A percentile compares a stretch with the other conserved stretches of the same genome.
phyloP scores from a whole-genome alignment of 2,329 filamentous ascomycete genomes.

The Cladosporium sp. region DNA sequence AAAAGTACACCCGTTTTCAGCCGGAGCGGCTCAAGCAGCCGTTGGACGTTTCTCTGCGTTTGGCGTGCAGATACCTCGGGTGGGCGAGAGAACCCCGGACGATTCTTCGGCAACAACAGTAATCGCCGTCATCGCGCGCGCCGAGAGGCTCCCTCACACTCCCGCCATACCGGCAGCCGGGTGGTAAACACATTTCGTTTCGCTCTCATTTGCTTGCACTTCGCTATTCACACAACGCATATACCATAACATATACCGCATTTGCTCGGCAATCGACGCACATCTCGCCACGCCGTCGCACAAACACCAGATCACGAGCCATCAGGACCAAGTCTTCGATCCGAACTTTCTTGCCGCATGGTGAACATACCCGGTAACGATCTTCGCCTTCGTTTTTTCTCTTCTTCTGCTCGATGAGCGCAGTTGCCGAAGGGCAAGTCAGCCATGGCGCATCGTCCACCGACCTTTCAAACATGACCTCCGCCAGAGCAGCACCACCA shows the following conservation, averaged over 20 bases:
- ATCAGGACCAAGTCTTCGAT: too few species aligned
- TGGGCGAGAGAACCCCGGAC: background rate
- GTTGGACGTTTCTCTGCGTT: background rate
- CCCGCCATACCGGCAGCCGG: background rate
- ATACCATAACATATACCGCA: too few species aligned
- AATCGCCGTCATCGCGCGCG: background rate
- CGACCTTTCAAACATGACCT: slow-evolving; percentile 37
- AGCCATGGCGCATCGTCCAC: slow-evolving; percentile 25
- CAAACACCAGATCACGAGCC: background rate
- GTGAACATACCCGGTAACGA: background rate
- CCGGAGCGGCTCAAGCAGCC: too few species aligned
- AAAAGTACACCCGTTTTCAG: too few species aligned
- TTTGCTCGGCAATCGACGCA: background rate
- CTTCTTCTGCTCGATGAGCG: slow-evolving; percentile 22
- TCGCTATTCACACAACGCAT: background rate
- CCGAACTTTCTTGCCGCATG: slow-evolving; percentile 5
- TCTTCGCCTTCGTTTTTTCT: background rate
- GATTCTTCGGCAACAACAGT: too few species aligned
- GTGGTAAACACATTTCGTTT: slow-evolving; percentile 10
- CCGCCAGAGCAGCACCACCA: background rate
- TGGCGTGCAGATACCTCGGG: slow-evolving; percentile 3
- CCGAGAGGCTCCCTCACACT: too few species aligned
- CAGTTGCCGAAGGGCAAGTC: slow-evolving; percentile 24
- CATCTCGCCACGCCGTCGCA: background rate
- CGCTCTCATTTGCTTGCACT: slow-evolving; percentile 10